Percentiles rank a stretch among this genome's conserved stretches.
Evolutionary conservation across 2,329 filamentous ascomycete genomes (phyloP).

Genomic region (Aspergillus pseudonomiae): DNA sequence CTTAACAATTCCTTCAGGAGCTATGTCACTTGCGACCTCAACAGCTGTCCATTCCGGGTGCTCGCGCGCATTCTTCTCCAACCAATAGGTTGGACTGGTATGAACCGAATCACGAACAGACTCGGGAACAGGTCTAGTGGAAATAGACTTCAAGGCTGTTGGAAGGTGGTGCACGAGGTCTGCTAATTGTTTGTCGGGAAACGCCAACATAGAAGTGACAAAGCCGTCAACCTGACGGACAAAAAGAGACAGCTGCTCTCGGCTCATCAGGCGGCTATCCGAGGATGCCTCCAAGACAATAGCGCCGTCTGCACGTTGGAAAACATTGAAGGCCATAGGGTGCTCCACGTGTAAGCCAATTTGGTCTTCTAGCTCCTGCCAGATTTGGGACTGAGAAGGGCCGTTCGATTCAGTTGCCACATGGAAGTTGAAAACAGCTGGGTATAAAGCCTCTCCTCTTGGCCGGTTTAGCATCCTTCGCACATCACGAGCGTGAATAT

Average conservation of each 20-base stretch:
- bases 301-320: constrained; percentile 23
- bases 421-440: constrained; percentile 39
- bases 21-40: constrained; percentile 30
- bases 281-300: constrained; percentile 31
- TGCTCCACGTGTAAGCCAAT: constrained; percentile 45
- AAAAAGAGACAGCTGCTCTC: constrained; percentile 32
- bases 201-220: constrained; percentile 30
- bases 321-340: constrained; percentile 45
- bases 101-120: constrained; percentile 22
- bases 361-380: constrained; percentile 33
- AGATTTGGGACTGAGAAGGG: constrained; percentile 20
- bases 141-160: constrained; percentile 26
- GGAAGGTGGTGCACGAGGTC: constrained; percentile 30
- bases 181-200: constrained; percentile 28
- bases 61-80: constrained; percentile 28
- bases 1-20: constrained; percentile 22
- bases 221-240: constrained; percentile 34
- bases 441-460: constrained; percentile 32
- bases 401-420: constrained; percentile 10
- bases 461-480: constrained; percentile 31
- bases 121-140: constrained; percentile 21
- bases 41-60: constrained; percentile 35
- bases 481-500: constrained; percentile 34
- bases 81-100: constrained; percentile 32
- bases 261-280: constrained; percentile 28